Evolutionary conservation across 2,329 filamentous ascomycete genomes (phyloP).

Genomic region (Paecilomyces fulvus): DNA sequence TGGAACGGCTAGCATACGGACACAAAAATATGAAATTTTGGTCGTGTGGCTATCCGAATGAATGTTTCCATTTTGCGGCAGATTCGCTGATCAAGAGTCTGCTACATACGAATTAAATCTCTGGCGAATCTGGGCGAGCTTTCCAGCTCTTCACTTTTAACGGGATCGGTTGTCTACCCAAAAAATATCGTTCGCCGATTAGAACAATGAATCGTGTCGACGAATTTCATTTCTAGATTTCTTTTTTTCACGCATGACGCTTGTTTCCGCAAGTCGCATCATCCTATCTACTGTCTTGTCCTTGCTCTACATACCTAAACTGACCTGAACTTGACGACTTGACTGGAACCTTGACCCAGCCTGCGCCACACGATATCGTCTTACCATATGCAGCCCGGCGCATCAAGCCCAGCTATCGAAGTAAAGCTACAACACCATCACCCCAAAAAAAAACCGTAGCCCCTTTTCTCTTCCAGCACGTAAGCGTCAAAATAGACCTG

Average conservation of each 20-base stretch:
- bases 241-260: neutral
- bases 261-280: neutral
- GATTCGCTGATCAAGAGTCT: slow-evolving; percentile 8
- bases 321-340: neutral
- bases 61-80: slow-evolving; percentile 14
- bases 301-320: neutral
- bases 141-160: slow-evolving; percentile 9
- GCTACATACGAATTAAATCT: slow-evolving; percentile 7
- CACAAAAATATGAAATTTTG: slow-evolving; percentile 8
- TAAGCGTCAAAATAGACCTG: neutral
- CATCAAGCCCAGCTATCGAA: neutral
- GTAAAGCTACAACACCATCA: neutral
- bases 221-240: slow-evolving; percentile 2
- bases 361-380: neutral
- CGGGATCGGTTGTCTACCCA: slow-evolving; percentile 7
- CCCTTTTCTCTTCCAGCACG: neutral
- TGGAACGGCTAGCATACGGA: slow-evolving; percentile 23
- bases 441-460: neutral
- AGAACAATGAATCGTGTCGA: slow-evolving; percentile 7
- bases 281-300: neutral
- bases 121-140: slow-evolving; percentile 10
- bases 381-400: neutral
- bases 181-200: slow-evolving; percentile 8
- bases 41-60: slow-evolving; percentile 25
- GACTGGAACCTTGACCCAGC: neutral